Conservation (phyloP, 768 basidiomycete species). For the Rhizopogon sp. region DNA sequence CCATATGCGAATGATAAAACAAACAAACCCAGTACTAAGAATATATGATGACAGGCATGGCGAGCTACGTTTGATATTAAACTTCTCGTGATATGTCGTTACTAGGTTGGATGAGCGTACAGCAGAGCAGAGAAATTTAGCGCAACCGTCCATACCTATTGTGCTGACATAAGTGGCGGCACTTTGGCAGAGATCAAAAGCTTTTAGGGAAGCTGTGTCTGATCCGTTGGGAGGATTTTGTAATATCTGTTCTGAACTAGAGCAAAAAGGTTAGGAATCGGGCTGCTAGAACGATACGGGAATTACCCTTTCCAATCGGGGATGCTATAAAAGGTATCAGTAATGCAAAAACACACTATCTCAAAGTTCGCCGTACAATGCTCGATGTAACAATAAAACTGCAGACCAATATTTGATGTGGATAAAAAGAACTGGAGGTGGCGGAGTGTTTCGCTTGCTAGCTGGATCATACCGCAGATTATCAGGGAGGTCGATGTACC, state of each 20-base stretch:
- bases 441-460: constrained; percentile 47
- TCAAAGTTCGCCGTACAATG: constrained; percentile 54
- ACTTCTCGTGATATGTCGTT: constrained; percentile 54
- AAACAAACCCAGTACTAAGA: constrained; percentile 63
- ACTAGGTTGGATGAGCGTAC: constrained; percentile 28
- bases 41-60: constrained; percentile 68
- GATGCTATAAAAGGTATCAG: constrained; percentile 40
- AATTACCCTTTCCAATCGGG: constrained; percentile 67
- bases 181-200: constrained; percentile 70
- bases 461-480: constrained; percentile 54
- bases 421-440: constrained; percentile 62
- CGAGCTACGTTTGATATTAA: constrained; percentile 53
- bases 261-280: constrained; percentile 3
- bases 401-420: constrained; percentile 76
- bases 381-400: constrained; percentile 69
- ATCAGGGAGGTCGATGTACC: constrained; percentile 67
- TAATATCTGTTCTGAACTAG: constrained; percentile 38
- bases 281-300: not conserved
- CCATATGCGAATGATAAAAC: not conserved
- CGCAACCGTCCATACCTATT: constrained; percentile 39
- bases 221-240: constrained; percentile 34
- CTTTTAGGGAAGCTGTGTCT: constrained; percentile 50
- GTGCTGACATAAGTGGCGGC: constrained; percentile 70
- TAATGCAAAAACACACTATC: not conserved
- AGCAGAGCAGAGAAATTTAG: not conserved